Conservation (phyloP, 495 filamentous ascomycete genomes). For the Friedmanniomyces simplex region DNA sequence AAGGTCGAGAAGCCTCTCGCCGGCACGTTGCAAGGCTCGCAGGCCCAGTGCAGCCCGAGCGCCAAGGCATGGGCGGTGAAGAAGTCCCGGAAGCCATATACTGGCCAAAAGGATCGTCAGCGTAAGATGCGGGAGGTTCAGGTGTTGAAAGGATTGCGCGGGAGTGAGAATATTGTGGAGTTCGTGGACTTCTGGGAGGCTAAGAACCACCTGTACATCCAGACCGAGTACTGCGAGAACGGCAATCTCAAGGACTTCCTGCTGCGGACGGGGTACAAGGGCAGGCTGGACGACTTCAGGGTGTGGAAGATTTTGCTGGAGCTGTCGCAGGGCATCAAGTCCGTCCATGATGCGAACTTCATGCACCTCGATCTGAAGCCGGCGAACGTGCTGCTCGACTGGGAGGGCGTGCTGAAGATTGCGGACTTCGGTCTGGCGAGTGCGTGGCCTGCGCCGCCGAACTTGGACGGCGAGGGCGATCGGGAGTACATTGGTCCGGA, state of each 20-base stretch:
- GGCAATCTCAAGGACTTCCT: conserved; percentile 82
- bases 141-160: conserved; percentile 58
- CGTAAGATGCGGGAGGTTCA: conserved; percentile 70
- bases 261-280: conserved; percentile 62
- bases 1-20: conserved; percentile 47
- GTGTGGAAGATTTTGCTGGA: conserved; percentile 97
- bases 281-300: conserved; percentile 86
- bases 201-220: conserved; percentile 75
- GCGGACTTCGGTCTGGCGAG: conserved; percentile 91
- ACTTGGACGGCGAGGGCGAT: conserved; percentile 85
- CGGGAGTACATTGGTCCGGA: conserved; percentile 93
- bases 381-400: conserved; percentile 83
- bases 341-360: conserved; percentile 77
- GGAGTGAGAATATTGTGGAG: conserved; percentile 71
- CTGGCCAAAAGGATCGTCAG: conserved; percentile 62
- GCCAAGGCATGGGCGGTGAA: conserved; percentile 76
- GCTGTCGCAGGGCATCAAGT: conserved; percentile 67
- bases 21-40: conserved; percentile 16
- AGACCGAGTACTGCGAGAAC: conserved; percentile 91
- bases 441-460: conserved; percentile 60
- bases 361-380: conserved; percentile 95
- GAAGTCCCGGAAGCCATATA: conserved; percentile 71
- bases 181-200: conserved; percentile 80
- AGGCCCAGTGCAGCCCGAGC: conserved; percentile 24
- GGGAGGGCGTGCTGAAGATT: conserved; percentile 87